Base-by-base conservation (phyloP, 2,329 filamentous ascomycete genomes). In the Colletotrichum sp. region DNA sequence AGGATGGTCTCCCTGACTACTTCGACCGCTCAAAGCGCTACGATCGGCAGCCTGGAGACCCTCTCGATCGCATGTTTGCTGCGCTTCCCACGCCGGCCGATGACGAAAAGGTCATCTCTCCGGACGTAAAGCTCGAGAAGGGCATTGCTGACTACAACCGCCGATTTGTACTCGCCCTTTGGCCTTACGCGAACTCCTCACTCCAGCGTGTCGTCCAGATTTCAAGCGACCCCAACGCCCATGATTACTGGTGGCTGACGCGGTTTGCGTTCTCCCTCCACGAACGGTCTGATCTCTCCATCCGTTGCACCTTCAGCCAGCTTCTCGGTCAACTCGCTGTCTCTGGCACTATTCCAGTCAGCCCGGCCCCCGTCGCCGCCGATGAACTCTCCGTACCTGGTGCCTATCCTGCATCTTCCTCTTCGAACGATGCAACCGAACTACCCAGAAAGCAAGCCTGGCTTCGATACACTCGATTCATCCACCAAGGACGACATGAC, bases 121-220 rank as follows among this genome's bases (percentile, higher is more conserved):
- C 52, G 26, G 60, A 52, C 43, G 16, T n/a, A 16, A 7, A 16
- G n/a, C 24, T 21, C 7, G 18, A 3, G 36, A 48, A 2, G 18
- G 43, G 43, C 1, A 15, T 34, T 5, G 65, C 60, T 15, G 30
- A 24, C 12, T 32, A 74, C 36, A 24, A 70, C 24, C 65, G 66
- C 12, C 28, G 57, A 13, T n/a, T 78, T 30, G 75, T 43, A 24
- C 48, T 52, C 7, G 74, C 75, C 16, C 52, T 78, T 18, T 78
- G 77, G 77, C 75, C 75, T 21, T 77, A 60, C 26, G 71, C 71
- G 59, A 78, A 78, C 59, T 78, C 76, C 3, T 55, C 48, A 24
- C 36, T 77, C 7, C 34, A 69, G 30, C n/a, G 26, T 7, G 43
- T 78, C 71, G 15, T 75, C 30, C 13, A 34, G 36, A 16, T n/a